Percentiles rank a stretch among this genome's conserved stretches.
Evolutionary conservation across 768 basidiomycete genomes (phyloP).

Genomic region (Podaxis mareebaensis): DNA sequence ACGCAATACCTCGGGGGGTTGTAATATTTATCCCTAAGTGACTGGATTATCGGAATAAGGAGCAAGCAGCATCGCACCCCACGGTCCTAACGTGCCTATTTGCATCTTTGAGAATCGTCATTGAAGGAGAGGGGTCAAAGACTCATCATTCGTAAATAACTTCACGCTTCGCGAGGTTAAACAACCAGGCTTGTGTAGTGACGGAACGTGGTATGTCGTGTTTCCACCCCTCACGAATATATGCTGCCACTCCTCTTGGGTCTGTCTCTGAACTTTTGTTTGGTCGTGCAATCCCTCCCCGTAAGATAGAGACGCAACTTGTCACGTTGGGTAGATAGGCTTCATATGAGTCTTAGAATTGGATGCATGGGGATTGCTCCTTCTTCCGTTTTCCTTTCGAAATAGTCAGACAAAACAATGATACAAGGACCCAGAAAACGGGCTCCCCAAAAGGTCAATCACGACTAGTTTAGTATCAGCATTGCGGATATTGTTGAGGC

Average conservation of each 20-base stretch:
- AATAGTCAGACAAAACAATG: no score
- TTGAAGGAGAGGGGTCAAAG: neutral
- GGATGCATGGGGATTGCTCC: no score
- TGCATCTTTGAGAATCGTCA: neutral
- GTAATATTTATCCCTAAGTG: constrained; percentile 68
- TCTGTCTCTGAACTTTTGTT: constrained; percentile 3
- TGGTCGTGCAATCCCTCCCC: constrained; percentile 4
- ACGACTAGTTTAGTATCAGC: no score
- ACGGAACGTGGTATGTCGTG: constrained; percentile 56
- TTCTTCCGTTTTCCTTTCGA: no score
- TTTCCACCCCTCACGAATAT: no score
- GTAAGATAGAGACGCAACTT: no score
- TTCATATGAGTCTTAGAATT: no score
- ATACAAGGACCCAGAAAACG: no score
- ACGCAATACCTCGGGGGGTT: constrained; percentile 51
- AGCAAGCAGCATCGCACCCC: constrained; percentile 81
- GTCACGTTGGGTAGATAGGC: no score
- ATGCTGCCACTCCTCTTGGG: constrained; percentile 29
- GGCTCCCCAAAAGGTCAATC: no score
- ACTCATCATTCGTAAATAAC: constrained; percentile 71
- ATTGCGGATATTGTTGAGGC: no score
- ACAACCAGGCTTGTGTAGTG: constrained; percentile 52
- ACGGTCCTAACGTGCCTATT: constrained; percentile 86
- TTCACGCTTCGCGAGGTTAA: constrained; percentile 70
- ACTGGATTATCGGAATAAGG: constrained; percentile 75